Conservation (phyloP, 1,284 basidiomycete genomes). For the Lentinula novae-zelandiae region DNA sequence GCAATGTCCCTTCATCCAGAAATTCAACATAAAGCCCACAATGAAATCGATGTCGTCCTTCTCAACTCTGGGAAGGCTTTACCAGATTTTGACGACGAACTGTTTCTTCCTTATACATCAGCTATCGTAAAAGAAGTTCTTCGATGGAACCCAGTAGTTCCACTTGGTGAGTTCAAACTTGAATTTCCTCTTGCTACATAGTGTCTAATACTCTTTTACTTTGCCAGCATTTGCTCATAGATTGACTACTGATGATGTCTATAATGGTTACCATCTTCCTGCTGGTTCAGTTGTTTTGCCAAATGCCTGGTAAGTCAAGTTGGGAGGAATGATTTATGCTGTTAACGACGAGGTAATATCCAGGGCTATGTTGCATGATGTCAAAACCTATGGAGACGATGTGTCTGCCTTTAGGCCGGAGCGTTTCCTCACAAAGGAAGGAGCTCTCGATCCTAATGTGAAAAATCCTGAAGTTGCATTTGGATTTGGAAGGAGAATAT, state of each 20-base stretch:
- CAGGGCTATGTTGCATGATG: conserved; percentile 16
- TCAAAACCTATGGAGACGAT: conserved; percentile 11
- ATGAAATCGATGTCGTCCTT: conserved; percentile 12
- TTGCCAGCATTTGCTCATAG: conserved; percentile 14
- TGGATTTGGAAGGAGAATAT: conserved; percentile 15
- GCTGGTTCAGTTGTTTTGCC: conserved; percentile 14
- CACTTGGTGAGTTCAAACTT: conserved; percentile 11
- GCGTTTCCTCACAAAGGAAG: conserved; percentile 13
- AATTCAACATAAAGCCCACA: conserved; percentile 12
- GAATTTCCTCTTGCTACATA: neutral
- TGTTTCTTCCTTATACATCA: conserved; percentile 12
- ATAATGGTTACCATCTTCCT: conserved; percentile 15
- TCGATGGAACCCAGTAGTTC: conserved; percentile 16
- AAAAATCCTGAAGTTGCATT: conserved; percentile 11
- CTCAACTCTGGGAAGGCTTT: neutral
- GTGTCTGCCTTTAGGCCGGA: conserved; percentile 12
- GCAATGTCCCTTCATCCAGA: conserved; percentile 16
- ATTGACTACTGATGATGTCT: conserved; percentile 13
- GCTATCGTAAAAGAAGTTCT: conserved; percentile 16
- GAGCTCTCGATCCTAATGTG: conserved; percentile 8
- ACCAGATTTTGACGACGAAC: conserved; percentile 15
- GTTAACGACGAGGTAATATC: neutral
- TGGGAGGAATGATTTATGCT: neutral
- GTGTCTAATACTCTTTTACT: neutral
- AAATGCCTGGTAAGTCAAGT: conserved; percentile 12